Evolutionary conservation across 192 early-diverging fungal genomes (phyloP).

Genomic region (Coemansia sp.): DNA sequence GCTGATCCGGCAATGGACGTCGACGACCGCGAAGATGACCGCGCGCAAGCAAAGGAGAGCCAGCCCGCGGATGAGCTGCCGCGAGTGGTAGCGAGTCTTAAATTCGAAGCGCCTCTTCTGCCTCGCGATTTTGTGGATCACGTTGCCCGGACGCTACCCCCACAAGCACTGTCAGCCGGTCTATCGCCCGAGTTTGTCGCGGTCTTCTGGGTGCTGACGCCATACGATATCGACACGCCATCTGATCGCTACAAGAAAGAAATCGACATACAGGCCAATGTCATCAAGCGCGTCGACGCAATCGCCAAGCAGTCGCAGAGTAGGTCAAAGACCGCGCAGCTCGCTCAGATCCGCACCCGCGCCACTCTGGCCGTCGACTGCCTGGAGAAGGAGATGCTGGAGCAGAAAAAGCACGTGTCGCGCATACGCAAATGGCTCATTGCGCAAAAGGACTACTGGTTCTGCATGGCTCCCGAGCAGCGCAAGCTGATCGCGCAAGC

Average conservation of each 20-base stretch:
- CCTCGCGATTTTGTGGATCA: conserved; percentile 43
- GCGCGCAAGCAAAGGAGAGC: background rate
- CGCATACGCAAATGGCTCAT: conserved; percentile 52
- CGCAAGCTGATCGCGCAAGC: conserved; percentile 33
- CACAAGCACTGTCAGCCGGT: conserved; percentile 17
- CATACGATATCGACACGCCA: conserved; percentile 48
- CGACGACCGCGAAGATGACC: background rate
- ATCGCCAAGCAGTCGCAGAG: conserved; percentile 20
- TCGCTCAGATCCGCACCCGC: conserved; percentile 29
- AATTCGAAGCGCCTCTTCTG: conserved; percentile 44
- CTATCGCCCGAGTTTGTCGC: conserved; percentile 50
- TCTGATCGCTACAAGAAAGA: conserved; percentile 41
- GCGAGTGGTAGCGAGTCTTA: conserved; percentile 25
- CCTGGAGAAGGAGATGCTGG: conserved; percentile 35
- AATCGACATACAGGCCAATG: conserved; percentile 20
- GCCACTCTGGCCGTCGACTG: conserved; percentile 29
- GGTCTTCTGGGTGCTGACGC: conserved; percentile 43
- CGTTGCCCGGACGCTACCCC: conserved; percentile 26
- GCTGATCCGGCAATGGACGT: conserved; percentile 14
- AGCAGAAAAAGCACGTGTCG: conserved; percentile 42
- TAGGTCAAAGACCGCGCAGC: conserved; percentile 22
- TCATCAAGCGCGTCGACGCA: conserved; percentile 39
- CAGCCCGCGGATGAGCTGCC: background rate
- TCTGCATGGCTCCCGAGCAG: conserved; percentile 50
- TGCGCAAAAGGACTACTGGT: conserved; percentile 56